Base-by-base conservation (phyloP, 169 alveolate genomes). In the Plasmodium vivax region DNA sequence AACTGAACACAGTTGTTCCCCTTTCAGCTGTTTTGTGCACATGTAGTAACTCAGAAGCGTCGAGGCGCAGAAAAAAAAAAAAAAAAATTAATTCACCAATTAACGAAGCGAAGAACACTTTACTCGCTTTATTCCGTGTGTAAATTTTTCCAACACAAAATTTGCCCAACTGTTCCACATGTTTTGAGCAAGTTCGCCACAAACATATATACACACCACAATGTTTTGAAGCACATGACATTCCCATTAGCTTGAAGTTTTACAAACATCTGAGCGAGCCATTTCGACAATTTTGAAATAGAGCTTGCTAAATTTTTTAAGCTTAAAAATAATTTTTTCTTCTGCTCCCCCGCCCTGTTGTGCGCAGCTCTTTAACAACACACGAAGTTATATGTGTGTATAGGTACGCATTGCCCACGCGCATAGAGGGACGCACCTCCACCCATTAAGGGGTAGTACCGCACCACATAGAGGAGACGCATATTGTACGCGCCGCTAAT, bases 141-240 rank as follows among this genome's bases (percentile, higher is more conserved):
- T 68, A 68, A 68, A 6, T 23, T 68, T 68, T 68, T 68, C 43
- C 77, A 68, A 27, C 77, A 68, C 77, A 68, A 30, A 12, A 68
- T 30, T 68, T 30, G 10, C 38, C 38, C 77, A 68, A 23, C n/a
- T 68, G 77, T 47, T 82, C 73, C 43, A 30, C 62, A 32, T 82
- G 2, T 45, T 82, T 82, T 45, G 54, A 47, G n/a, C 10, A 16
- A 14, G 34, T 19, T 36, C 9, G 54, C 38, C 19, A 14, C 73
- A 82, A 12, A 23, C 9, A 43, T 80, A 43, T 77, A 51, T 80
- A 80, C 10, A 80, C 36, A 80, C 41, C 73, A 80, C 85, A 27
- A 14, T 80, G 71, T 80, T 80, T 80, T 80, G 85, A 80, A 80
- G 71, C 74, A 80, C 71, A n/a, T 80, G 85, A 7, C 14, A 43